Evolutionary conservation across 345 rosid species (phyloP).

Genomic region (Populus ilicifolia): DNA sequence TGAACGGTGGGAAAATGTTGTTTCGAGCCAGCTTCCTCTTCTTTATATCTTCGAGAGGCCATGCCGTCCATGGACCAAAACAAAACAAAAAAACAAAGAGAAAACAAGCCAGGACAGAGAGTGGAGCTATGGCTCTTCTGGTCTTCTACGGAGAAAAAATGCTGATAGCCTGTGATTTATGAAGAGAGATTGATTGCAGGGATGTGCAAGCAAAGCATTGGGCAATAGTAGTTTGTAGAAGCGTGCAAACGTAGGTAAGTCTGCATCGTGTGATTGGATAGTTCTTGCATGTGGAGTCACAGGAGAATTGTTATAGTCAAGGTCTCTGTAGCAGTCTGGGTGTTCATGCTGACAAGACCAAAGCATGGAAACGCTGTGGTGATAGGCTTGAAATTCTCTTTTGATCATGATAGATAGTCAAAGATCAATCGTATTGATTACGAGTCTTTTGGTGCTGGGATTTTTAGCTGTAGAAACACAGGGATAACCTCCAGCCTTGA

Average conservation of each 20-base stretch:
- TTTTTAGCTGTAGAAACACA: too few species aligned
- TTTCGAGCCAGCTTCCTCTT: not conserved
- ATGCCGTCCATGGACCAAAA: not conserved
- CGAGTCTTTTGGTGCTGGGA: not conserved
- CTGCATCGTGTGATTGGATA: not conserved
- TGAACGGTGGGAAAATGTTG: not conserved
- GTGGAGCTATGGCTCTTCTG: not conserved
- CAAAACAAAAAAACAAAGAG: not conserved
- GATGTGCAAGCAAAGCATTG: not conserved
- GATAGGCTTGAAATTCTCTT: not conserved
- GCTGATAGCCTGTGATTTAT: not conserved
- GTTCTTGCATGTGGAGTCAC: not conserved
- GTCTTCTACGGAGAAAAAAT: not conserved
- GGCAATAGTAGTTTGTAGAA: not conserved
- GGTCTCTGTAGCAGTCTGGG: not conserved
- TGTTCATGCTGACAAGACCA: not conserved
- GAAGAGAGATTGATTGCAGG: not conserved
- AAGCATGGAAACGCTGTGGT: not conserved
- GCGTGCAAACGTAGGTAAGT: too few species aligned
- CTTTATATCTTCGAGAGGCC: not conserved
- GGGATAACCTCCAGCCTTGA: too few species aligned
- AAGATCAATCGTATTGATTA: not conserved
- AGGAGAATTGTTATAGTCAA: not conserved
- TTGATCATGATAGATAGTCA: not conserved
- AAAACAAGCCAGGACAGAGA: not conserved